phyloP scores from a whole-genome alignment of 306 rosid species.

The Trifolium pratense region DNA sequence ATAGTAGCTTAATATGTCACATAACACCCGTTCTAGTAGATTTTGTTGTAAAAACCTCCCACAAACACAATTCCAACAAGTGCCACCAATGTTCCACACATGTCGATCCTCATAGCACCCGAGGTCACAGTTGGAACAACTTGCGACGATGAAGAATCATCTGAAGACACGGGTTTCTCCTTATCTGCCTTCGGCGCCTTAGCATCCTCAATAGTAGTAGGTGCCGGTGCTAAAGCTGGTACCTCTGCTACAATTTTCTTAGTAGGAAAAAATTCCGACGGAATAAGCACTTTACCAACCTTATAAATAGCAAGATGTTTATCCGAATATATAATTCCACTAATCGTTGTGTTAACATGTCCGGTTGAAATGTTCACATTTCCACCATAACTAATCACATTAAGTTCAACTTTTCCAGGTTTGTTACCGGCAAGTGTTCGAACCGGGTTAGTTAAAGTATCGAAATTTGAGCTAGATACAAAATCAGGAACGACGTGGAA shows the following conservation, averaged over 20 bases:
- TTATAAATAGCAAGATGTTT: slow-evolving; percentile 66
- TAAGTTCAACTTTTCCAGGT: slow-evolving; percentile 51
- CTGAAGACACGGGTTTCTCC: slow-evolving; percentile 37
- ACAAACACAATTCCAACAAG: slow-evolving; percentile 43
- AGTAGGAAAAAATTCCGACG: slow-evolving; percentile 52
- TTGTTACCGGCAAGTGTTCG: slow-evolving; percentile 65
- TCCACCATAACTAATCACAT: slow-evolving; percentile 65
- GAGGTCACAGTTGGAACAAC: slow-evolving; percentile 46
- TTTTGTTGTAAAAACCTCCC: slow-evolving; percentile 2
- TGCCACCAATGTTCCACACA: slow-evolving; percentile 28
- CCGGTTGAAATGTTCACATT: slow-evolving; percentile 64
- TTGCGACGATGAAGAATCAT: slow-evolving; percentile 40
- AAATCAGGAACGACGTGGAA: slow-evolving; percentile 64
- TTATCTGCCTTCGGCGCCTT: slow-evolving; percentile 51
- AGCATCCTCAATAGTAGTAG: not conserved
- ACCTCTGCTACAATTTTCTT: slow-evolving; percentile 36
- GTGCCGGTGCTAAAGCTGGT: slow-evolving; percentile 30
- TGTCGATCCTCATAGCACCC: not conserved
- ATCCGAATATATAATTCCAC: slow-evolving; percentile 61
- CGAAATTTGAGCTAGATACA: slow-evolving; percentile 60
- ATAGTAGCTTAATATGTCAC: not conserved
- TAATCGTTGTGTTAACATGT: slow-evolving; percentile 59
- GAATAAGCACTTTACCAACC: slow-evolving; percentile 63
- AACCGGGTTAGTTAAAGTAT: slow-evolving; percentile 69
- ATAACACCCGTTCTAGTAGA: not conserved